Evolutionary conservation across 805 yeast species (phyloP), one percentile per base, ranked within the genome.

Genomic region (Priceomyces fermenticarens): DNA sequence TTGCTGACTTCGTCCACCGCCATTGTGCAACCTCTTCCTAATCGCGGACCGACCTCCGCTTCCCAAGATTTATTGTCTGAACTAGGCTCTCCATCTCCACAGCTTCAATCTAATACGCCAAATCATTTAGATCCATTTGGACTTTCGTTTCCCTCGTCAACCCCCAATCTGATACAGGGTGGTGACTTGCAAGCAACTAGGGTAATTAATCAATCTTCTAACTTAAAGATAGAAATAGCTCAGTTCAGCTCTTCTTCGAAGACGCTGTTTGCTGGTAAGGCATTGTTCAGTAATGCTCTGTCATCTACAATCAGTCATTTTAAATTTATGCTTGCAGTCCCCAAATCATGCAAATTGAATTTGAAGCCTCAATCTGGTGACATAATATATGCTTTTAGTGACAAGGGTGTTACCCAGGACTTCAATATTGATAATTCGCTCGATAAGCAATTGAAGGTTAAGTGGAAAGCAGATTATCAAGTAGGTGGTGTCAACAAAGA

Each of bases 391-490:
- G 73, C 78, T 2, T 70, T 68, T 40, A 68, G 66, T 35, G 60
- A 57, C 28, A 70, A 75, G 40, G 80, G 80, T 5, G 67, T 84
- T 12, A 60, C 67, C 3, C 93, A 86, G 60, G 68, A 63, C 27
- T 70, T 78, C 37, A 54, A 61, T 1, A 58, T 62, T 28, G 72
- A 67, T 38, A 69, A 63, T 49, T 52, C 62, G 6, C 39, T 44
- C 17, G 49, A 54, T 30, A 71, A 65, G 51, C 58, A 57, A 17
- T 64, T 84, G 49, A 86, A 85, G 60, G 70, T 88, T 43, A 84
- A 87, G 60, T 88, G 90, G 91, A 85, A 83, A 59, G 73, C 77
- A 16, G 76, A 76, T 42, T 87, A 77, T 57, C 51, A 54, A 9
- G 56, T 73, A 8, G 77, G 75, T 39, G 78, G 80, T n/a, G 56